Evolutionary conservation across 2,329 filamentous ascomycete genomes (phyloP), one percentile per base, ranked within the genome.

Genomic region (Cercospora sojina): DNA sequence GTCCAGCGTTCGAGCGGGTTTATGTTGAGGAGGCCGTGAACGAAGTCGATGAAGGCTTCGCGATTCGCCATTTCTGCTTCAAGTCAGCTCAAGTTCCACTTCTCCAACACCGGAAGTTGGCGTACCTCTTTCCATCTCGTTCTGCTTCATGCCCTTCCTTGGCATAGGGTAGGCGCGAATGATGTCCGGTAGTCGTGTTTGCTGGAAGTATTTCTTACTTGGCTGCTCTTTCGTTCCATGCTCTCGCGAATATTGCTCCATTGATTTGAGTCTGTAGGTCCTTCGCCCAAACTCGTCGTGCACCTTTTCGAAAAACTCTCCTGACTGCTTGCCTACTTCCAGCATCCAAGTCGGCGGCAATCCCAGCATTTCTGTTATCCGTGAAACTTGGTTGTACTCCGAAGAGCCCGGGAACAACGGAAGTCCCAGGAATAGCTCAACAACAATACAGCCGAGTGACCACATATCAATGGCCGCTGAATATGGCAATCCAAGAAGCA

Each of bases 391-490:
- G 74, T 99, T 99, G 80, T 99, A 99, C 79, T 99, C 95, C 2
- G 95, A 99, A 0, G 94, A 98, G 29, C 95, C 95, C 7, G 95
- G 95, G 79, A 99, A 99, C 2, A 99, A 81, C 0, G 95, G 95
- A 59, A 99, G 84, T 55, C 95, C 95, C 1, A 99, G 85, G 83
- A 99, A 99, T 18, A 99, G 85, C 79, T 99, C 95, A 25, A 99
- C 95, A 16, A 99, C 94, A 72, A 99, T 99, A 80, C 95, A 99
- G 62, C 95, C 95, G 53, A 99, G 83, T 4, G 95, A 99, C 95
- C 95, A 99, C 94, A 99, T 99, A 77, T 99, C 95, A 75, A 99
- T 99, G 51, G 95, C 95, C 4, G 95, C 97, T 13, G 95, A 98
- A 79, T 99, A 99, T 27, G 95, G 95, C 57, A 99, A 82, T 3